A percentile compares a stretch with the other conserved stretches of the same genome.
phyloP scores from a whole-genome alignment of 495 filamentous ascomycete genomes.

The Podospora comata region DNA sequence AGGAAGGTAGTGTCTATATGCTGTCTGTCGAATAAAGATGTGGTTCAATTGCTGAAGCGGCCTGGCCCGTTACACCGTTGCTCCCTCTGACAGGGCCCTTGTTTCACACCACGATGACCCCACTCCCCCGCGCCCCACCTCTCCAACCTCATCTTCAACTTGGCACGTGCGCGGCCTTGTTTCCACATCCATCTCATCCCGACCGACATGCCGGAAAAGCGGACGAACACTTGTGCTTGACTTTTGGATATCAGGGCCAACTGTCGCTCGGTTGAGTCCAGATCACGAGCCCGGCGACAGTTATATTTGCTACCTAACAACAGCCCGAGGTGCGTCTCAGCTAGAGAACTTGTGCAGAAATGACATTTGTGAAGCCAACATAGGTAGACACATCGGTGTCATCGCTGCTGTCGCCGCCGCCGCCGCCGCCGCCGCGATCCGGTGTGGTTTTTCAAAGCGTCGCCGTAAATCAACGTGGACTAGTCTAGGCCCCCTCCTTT shows the following conservation, averaged over 20 bases:
- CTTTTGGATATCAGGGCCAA: background rate
- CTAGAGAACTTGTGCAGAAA: background rate
- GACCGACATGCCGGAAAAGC: background rate
- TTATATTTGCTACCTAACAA: background rate
- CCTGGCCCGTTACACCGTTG: background rate
- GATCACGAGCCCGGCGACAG: background rate
- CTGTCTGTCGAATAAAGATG: background rate
- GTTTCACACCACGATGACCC: background rate
- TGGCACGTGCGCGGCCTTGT: background rate
- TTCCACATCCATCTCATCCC: background rate
- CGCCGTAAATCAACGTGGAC: background rate
- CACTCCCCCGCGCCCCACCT: background rate
- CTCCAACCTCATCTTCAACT: background rate
- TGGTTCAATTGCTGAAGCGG: background rate
- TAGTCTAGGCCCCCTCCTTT: background rate
- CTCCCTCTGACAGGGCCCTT: background rate
- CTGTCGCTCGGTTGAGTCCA: background rate
- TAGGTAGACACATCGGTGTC: background rate
- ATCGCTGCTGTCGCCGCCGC: too few relatives aligned
- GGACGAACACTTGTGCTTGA: background rate
- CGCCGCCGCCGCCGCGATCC: background rate
- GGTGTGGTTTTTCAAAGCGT: background rate
- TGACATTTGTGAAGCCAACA: background rate
- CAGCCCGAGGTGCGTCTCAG: background rate
- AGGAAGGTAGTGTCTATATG: background rate